A percentile compares a stretch with the other conserved stretches of the same genome.
These are phyloP conservation scores for Carallia brachiata DNA, from an alignment of 345 rosid genomes.

Conservation along the genomic window DNA sequence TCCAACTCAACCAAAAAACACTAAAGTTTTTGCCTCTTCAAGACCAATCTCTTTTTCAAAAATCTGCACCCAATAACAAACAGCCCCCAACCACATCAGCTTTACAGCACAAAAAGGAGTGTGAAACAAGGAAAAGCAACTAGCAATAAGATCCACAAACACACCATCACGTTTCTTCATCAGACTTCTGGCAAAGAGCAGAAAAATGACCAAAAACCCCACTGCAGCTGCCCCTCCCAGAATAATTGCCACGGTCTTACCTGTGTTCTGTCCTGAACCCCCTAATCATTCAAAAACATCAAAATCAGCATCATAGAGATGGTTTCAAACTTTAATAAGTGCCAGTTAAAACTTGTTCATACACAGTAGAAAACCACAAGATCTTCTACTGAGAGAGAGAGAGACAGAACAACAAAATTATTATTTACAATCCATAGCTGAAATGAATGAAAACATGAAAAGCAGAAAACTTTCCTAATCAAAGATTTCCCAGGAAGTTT, in stretches of 20 bases:
- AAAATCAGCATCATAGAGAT: neutral
- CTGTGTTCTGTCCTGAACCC: conserved; percentile 57
- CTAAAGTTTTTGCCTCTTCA: conserved; percentile 8
- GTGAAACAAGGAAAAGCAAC: neutral
- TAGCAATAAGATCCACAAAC: neutral
- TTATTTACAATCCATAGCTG: neutral
- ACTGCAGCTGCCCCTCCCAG: conserved; percentile 94
- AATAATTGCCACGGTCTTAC: conserved; percentile 96
- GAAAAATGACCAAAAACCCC: conserved; percentile 78
- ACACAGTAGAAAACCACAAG: neutral
- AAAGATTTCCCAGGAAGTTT: neutral
- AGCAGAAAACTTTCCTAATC: conserved; percentile 1
- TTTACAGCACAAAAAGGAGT: neutral
- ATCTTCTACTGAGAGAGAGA: too few species aligned
- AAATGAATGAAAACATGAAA: neutral
- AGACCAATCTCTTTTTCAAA: conserved; percentile 13
- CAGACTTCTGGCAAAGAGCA: conserved; percentile 73
- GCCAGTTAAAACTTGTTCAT: neutral
- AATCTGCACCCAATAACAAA: conserved; percentile 24
- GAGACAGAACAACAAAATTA: neutral
- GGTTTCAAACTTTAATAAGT: neutral
- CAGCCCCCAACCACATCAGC: conserved; percentile 8
- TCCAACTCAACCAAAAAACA: conserved; percentile 14
- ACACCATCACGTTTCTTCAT: conserved; percentile 84
- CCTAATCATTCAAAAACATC: conserved; percentile 31